Percentiles rank a stretch among this genome's conserved stretches.
Conservation (phyloP, 495 filamentous ascomycete species). For the Podospora tetraspora region DNA sequence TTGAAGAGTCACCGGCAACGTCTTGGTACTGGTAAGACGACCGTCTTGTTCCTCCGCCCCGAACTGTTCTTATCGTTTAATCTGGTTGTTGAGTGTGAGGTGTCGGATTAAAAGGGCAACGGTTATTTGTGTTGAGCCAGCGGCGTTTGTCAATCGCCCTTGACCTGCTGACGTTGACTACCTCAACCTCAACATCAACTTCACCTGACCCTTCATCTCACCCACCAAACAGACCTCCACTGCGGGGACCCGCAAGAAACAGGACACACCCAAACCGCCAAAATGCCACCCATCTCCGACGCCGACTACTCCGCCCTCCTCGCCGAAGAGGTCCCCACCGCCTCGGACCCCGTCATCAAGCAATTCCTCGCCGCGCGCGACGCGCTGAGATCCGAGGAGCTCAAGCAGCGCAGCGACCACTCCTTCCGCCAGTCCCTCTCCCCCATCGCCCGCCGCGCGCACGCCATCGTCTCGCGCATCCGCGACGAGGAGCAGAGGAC, state of each 20-base stretch:
- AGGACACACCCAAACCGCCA: too few species aligned
- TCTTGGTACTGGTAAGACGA: neutral
- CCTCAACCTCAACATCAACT: neutral
- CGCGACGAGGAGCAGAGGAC: conserved; percentile 66
- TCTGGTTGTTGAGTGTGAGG: neutral
- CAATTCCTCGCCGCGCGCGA: conserved; percentile 73
- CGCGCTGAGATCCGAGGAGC: conserved; percentile 72
- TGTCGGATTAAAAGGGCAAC: neutral
- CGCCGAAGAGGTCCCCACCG: conserved; percentile 46
- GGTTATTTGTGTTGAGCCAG: too few species aligned
- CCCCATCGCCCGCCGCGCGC: conserved; percentile 58
- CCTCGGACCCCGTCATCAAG: conserved; percentile 67
- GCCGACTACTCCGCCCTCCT: conserved; percentile 51
- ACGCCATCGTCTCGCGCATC: conserved; percentile 71
- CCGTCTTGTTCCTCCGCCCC: neutral
- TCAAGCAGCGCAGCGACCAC: conserved; percentile 72
- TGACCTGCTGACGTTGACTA: neutral
- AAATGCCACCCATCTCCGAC: conserved; percentile 35
- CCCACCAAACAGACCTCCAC: neutral
- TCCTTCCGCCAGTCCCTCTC: conserved; percentile 44
- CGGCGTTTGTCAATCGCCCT: neutral
- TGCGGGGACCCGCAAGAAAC: neutral
- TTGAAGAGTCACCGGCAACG: neutral
- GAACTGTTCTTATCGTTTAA: too few species aligned
- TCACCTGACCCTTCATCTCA: neutral